phyloP scores from a whole-genome alignment of 2,329 filamentous ascomycete species.

The Alternaria brassicicola region DNA sequence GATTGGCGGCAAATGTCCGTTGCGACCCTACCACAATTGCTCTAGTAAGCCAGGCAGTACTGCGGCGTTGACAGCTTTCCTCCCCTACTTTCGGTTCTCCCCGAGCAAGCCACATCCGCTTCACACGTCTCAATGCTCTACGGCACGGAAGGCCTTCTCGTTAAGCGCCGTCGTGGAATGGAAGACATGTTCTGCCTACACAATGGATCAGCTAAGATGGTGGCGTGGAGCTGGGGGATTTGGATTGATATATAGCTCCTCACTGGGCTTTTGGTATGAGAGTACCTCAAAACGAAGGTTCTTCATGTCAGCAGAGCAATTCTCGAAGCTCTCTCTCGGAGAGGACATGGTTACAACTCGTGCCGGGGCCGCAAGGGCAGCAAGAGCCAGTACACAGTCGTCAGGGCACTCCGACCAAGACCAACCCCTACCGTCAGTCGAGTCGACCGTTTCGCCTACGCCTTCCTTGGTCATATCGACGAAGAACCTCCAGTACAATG shows the following conservation, averaged over 20 bases:
- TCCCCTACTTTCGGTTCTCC: slow-evolving; percentile 26
- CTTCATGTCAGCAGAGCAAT: slow-evolving; percentile 47
- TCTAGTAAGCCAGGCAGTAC: slow-evolving; percentile 30
- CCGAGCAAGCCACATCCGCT: slow-evolving; percentile 41
- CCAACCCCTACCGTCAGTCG: slow-evolving; percentile 30
- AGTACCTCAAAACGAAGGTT: slow-evolving; percentile 20
- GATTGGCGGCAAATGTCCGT: slow-evolving; percentile 20
- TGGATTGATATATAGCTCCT: slow-evolving; percentile 42
- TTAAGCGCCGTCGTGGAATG: slow-evolving; percentile 40
- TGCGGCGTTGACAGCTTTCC: slow-evolving; percentile 28
- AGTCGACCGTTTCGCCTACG: slow-evolving; percentile 33
- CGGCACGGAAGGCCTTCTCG: slow-evolving; percentile 39
- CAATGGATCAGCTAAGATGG: slow-evolving; percentile 35
- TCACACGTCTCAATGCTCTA: slow-evolving; percentile 34
- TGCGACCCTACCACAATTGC: slow-evolving; percentile 15
- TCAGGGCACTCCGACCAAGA: slow-evolving; percentile 29
- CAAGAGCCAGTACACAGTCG: slow-evolving; percentile 24
- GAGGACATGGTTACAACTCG: slow-evolving; percentile 49
- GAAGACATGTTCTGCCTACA: slow-evolving; percentile 27
- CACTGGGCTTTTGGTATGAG: slow-evolving; percentile 15
- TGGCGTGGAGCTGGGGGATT: slow-evolving; percentile 32
- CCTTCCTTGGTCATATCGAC: slow-evolving; percentile 43
- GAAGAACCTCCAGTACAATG: slow-evolving; percentile 44
- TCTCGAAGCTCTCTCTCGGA: slow-evolving; percentile 46
- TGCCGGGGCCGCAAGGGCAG: slow-evolving; percentile 41